Conservation (phyloP, 306 rosid species). For the Urtica urens region DNA sequence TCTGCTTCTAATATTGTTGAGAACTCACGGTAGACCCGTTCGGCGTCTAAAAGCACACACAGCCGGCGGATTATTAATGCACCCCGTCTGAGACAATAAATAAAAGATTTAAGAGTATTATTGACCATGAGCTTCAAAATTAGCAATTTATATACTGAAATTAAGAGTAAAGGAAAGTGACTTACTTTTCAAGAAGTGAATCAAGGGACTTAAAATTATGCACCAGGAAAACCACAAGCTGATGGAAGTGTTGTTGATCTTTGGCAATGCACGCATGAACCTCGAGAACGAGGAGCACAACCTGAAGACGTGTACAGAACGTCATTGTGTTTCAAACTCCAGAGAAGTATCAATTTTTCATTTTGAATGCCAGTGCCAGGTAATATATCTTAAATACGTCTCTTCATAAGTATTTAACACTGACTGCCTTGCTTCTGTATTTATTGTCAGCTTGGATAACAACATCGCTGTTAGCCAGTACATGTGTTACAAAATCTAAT, state of each 20-base stretch:
- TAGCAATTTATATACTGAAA: not conserved
- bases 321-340: conserved; percentile 1
- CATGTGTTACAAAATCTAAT: too few species aligned
- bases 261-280: conserved; percentile 90
- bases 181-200: conserved; percentile 91
- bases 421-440: too few species aligned
- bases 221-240: conserved; percentile 74
- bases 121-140: conserved; percentile 10
- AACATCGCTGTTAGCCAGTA: too few species aligned
- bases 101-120: too few species aligned
- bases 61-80: conserved; percentile 89
- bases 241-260: conserved; percentile 72
- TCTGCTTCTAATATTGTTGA: conserved; percentile 81
- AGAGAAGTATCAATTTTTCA: too few species aligned
- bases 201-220: conserved; percentile 62
- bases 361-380: too few species aligned
- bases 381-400: too few species aligned
- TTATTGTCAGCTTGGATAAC: too few species aligned
- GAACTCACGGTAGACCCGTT: conserved; percentile 82
- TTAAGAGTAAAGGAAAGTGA: conserved; percentile 4
- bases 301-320: conserved; percentile 34
- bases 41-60: conserved; percentile 91
- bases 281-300: conserved; percentile 92
- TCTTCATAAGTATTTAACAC: too few species aligned
- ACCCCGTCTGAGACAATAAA: conserved; percentile 59